Evolutionary conservation across 1,284 basidiomycete genomes (phyloP).

Genomic region (Tylopilus sp.): DNA sequence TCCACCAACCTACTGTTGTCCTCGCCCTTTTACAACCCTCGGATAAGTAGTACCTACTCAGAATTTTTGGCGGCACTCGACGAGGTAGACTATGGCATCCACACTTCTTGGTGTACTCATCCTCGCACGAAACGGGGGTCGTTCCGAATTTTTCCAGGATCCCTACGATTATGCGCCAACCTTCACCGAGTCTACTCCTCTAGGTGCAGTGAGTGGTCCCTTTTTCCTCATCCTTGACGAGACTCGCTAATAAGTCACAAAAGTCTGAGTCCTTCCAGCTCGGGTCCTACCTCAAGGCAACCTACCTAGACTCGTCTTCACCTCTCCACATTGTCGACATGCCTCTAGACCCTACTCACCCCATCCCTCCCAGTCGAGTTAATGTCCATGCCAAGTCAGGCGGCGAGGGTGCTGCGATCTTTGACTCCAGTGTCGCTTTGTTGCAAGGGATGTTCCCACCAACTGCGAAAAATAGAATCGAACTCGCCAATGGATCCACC

Average conservation of each 20-base stretch:
- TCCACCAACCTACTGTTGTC: conserved; percentile 22
- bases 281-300: conserved; percentile 72
- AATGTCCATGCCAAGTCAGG: conserved; percentile 85
- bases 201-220: conserved; percentile 73
- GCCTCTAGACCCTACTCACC: conserved; percentile 41
- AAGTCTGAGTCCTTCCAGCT: conserved; percentile 81
- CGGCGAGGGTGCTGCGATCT: conserved; percentile 86
- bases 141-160: conserved; percentile 77
- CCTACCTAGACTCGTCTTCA: conserved; percentile 76
- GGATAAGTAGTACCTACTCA: conserved; percentile 3
- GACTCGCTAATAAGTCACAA: conserved; percentile 14
- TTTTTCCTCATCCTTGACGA: not conserved
- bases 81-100: conserved; percentile 55
- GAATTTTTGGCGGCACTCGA: conserved; percentile 14
- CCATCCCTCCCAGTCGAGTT: conserved; percentile 67
- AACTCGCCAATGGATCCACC: conserved; percentile 83
- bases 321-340: conserved; percentile 77
- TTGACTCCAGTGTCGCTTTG: conserved; percentile 82
- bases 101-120: conserved; percentile 85
- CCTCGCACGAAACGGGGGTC: conserved; percentile 86
- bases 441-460: conserved; percentile 86
- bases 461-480: conserved; percentile 71
- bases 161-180: conserved; percentile 75
- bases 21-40: conserved; percentile 6
- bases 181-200: conserved; percentile 83